phyloP scores from a whole-genome alignment of 2,329 filamentous ascomycete species.

The Mycosphaerella sp. region DNA sequence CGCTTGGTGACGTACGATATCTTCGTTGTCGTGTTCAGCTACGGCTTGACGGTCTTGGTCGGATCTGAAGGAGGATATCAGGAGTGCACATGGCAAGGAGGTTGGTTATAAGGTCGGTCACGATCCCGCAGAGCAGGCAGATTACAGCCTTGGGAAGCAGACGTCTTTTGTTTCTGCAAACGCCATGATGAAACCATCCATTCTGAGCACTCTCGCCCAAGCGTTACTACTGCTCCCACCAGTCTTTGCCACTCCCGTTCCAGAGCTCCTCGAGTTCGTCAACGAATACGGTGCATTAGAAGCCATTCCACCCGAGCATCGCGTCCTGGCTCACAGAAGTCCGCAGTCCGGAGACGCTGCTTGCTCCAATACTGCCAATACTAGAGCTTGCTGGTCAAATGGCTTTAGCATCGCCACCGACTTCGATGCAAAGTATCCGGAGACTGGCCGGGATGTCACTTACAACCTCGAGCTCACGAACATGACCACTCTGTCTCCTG shows the following conservation, averaged over 20 bases:
- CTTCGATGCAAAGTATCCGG: constrained; percentile 41
- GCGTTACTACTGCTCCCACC: constrained; percentile 4
- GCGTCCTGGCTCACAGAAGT: constrained; percentile 5
- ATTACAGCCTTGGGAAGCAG: background rate
- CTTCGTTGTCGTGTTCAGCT: background rate
- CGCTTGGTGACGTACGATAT: background rate
- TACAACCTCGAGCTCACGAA: constrained; percentile 34
- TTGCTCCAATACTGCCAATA: constrained; percentile 39
- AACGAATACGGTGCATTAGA: constrained; percentile 9
- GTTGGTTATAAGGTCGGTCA: background rate
- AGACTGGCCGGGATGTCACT: constrained; percentile 34
- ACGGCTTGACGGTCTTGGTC: background rate
- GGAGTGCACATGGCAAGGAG: background rate
- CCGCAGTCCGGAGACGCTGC: constrained; percentile 12
- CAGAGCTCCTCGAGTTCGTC: constrained; percentile 7
- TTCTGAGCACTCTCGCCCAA: constrained; percentile 3
- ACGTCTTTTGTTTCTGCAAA: background rate
- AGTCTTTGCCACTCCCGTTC: constrained; percentile 5
- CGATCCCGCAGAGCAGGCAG: background rate
- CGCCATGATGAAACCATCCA: constrained; percentile 7
- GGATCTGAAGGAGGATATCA: background rate
- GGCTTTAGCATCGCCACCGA: constrained; percentile 43
- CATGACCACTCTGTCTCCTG: constrained; percentile 35
- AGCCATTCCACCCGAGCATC: constrained; percentile 4
- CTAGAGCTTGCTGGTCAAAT: constrained; percentile 39